phyloP scores from a whole-genome alignment of 2,329 filamentous ascomycete genomes.

The Hymenoscyphus scutula region DNA sequence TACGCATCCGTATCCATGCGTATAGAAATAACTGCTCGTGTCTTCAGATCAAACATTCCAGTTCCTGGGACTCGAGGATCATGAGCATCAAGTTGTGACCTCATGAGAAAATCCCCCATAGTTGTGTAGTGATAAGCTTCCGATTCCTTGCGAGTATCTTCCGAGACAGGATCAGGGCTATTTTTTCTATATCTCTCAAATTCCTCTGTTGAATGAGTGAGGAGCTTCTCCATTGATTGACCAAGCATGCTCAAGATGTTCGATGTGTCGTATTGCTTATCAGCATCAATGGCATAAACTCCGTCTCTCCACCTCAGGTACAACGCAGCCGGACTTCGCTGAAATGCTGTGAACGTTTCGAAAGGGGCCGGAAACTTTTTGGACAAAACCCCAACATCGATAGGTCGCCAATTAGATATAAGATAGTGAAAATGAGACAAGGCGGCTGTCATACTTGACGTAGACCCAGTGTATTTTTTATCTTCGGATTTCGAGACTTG shows the following conservation, averaged over 20 bases:
- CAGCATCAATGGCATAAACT: constrained; percentile 89
- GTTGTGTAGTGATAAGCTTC: constrained; percentile 88
- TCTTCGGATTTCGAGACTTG: constrained; percentile 61
- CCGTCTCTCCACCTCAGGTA: constrained; percentile 83
- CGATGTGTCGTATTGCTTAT: constrained; percentile 83
- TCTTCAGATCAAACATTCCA: constrained; percentile 96
- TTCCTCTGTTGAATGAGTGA: constrained; percentile 77
- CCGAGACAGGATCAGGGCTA: constrained; percentile 65
- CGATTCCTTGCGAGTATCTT: constrained; percentile 67
- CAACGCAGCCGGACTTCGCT: constrained; percentile 71
- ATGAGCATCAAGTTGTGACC: constrained; percentile 89
- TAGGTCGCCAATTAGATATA: constrained; percentile 75
- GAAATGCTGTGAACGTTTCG: constrained; percentile 68
- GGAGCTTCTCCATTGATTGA: constrained; percentile 93
- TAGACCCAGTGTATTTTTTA: constrained; percentile 89
- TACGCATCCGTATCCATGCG: constrained; percentile 79
- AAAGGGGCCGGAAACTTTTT: constrained; percentile 61
- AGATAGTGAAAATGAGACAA: constrained; percentile 91
- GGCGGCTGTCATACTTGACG: constrained; percentile 90
- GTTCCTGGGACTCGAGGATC: constrained; percentile 83
- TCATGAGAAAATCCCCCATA: constrained; percentile 84
- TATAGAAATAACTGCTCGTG: constrained; percentile 84
- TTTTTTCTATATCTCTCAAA: constrained; percentile 80
- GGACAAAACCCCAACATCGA: constrained; percentile 67
- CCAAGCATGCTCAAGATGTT: constrained; percentile 90